Evolutionary conservation across 1,284 basidiomycete genomes (phyloP), one percentile per base, ranked within the genome.

Genomic region (Ustilago tritici): DNA sequence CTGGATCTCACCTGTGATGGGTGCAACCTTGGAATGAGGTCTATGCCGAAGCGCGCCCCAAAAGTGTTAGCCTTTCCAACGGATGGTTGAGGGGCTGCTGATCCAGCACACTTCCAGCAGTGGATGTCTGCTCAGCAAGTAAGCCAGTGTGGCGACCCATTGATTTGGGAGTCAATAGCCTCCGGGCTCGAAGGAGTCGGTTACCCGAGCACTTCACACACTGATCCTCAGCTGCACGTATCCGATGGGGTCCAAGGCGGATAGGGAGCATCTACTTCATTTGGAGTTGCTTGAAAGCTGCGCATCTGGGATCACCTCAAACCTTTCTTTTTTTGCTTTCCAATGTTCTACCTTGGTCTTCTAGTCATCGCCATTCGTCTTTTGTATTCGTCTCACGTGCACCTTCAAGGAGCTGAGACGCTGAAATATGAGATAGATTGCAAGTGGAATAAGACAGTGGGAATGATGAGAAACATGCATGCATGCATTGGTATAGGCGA

Each of bases 211-310:
- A 78, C 76, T 69, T 71, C 76, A 75, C 69, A 65, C 67, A 65
- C 69, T 72, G 72, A 70, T 58, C 76, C 76, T 78, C 76, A 76
- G 72, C 72, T 78, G 76, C 72, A 78, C 72, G 76, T 78, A 78
- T 78, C 76, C 65, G 65, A 49, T 47, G 64, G 76, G 64, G 23
- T 61, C 54, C 65, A 75, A 70, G 76, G 76, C 46, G 72, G 72
- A 72, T 72, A 75, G 76, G 76, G 76, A 78, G 76, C 76, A 71
- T 63, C 32, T 35, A 71, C 69, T 63, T 70, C 67, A 9, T 31
- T 49, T 40, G 61, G 61, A 65, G 66, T 67, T 68, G 76, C 76
- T 78, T 78, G 76, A 78, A 78, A 78, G 76, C 76, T 65, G 72
- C 72, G 72, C 65, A 72, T 63, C 62, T 71, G 65, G 72, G 61